Evolutionary conservation across 768 basidiomycete species (phyloP), one percentile per base, ranked within the genome.

Genomic region (Kwoniella europaea): DNA sequence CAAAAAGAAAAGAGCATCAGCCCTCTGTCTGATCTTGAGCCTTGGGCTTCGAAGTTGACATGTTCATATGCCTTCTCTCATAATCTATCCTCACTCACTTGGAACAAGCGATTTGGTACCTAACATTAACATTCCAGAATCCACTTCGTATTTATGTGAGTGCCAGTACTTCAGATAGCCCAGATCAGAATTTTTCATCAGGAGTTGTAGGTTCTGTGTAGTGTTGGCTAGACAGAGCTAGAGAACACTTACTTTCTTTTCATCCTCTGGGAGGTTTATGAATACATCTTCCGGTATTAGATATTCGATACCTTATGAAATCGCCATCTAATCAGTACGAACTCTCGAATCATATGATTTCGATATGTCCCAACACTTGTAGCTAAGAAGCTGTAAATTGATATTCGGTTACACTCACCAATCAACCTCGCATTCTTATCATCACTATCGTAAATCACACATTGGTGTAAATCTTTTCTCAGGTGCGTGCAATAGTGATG

Each of bases 161-260:
- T 88, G 88, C 88, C 88, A 88, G 66, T 85, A 87, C 74, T 81
- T 58, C 9, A n/a, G n/a, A n/a, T n/a, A n/a, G n/a, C n/a, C n/a
- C n/a, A n/a, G n/a, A n/a, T n/a, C n/a, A n/a, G n/a, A n/a, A n/a
- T n/a, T n/a, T n/a, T n/a, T n/a, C n/a, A n/a, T n/a, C n/a, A n/a
- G n/a, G n/a, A n/a, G n/a, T n/a, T n/a, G n/a, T n/a, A n/a, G n/a
- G n/a, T 6, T 29, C 29, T 4, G 29, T 29, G 29, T 6, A 1
- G 35, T 35, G 35, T 0, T 35, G 35, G 35, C 54, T 29, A 16
- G 18, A 10, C 10, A 41, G n/a, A n/a, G n/a, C n/a, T n/a, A 52
- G 16, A 10, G 42, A 6, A 35, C 29, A 64, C 60, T 29, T 44
- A 75, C 76, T 70, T 78, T 85, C 75, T 86, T 86, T 82, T 88